These are phyloP conservation scores for Alliaria petiolata DNA, from an alignment of 345 rosid species.

Conservation along the genomic window DNA sequence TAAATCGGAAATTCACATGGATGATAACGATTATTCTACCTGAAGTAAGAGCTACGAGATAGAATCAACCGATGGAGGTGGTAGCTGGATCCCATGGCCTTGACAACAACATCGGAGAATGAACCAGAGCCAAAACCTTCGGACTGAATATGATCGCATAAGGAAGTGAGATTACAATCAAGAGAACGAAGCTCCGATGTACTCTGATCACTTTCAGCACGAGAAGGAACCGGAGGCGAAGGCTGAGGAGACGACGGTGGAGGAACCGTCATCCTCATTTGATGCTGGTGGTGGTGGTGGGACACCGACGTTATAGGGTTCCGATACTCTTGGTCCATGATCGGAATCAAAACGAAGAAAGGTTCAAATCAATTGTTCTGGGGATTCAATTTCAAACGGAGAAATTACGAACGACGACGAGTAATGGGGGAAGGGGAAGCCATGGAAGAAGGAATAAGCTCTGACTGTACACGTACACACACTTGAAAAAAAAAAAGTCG, in stretches of 20 bases:
- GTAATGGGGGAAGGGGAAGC: not conserved
- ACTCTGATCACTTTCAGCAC: constrained; percentile 62
- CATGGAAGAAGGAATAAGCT: constrained; percentile 9
- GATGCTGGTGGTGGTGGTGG: constrained; percentile 31
- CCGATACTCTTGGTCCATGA: constrained; percentile 21
- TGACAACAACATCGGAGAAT: constrained; percentile 85
- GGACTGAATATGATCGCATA: constrained; percentile 85
- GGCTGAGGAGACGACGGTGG: constrained; percentile 49
- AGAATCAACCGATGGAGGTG: constrained; percentile 90
- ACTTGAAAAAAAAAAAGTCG: not conserved
- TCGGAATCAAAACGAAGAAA: not conserved
- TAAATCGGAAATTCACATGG: not conserved
- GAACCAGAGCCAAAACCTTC: constrained; percentile 84
- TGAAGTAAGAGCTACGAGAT: constrained; percentile 93
- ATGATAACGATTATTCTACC: constrained; percentile 34
- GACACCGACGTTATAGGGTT: constrained; percentile 34
- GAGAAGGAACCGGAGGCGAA: constrained; percentile 45
- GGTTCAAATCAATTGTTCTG: not conserved
- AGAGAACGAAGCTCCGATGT: constrained; percentile 65
- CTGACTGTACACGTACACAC: no score
- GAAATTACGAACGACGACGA: constrained; percentile 1
- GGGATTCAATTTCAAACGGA: not conserved
- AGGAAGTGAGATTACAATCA: constrained; percentile 82
- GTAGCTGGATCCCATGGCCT: constrained; percentile 80
- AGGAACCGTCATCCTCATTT: constrained; percentile 34